Percentiles rank a stretch among this genome's conserved stretches.
Conservation (phyloP, 495 filamentous ascomycete genomes). For the Hypoxylon lienhwacheense region DNA sequence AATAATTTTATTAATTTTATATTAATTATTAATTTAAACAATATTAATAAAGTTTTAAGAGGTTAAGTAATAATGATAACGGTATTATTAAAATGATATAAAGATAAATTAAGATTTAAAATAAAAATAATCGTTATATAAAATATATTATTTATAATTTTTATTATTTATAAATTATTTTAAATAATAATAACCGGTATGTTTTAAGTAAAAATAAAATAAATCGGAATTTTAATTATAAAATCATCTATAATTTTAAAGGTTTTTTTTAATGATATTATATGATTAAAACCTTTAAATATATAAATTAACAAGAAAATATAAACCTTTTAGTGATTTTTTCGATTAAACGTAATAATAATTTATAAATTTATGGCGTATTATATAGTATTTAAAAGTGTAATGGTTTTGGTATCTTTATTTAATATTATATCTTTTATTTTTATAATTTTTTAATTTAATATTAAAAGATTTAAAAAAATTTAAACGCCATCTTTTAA, state of each 20-base stretch:
- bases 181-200: not conserved
- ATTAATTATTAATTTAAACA: not conserved
- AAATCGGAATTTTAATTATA: not conserved
- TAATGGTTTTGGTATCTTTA: not conserved
- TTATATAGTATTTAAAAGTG: not conserved
- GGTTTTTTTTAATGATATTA: not conserved
- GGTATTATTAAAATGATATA: not conserved
- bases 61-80: not conserved
- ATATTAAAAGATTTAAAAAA: not conserved
- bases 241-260: not conserved
- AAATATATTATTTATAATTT: not conserved
- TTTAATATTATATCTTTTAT: not conserved
- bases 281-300: not conserved
- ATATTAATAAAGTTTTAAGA: not conserved
- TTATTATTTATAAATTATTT: not conserved
- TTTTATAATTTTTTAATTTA: not conserved
- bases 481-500: not conserved
- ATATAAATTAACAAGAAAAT: not conserved
- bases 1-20: not conserved
- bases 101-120: not conserved
- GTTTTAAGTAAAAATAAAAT: not conserved
- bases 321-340: not conserved
- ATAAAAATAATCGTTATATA: not conserved
- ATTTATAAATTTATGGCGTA: not conserved
- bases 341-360: not conserved